A percentile compares a stretch with the other conserved stretches of the same genome.
Evolutionary conservation across 1,284 basidiomycete genomes (phyloP).

Genomic region (Fomitopsis palustris): DNA sequence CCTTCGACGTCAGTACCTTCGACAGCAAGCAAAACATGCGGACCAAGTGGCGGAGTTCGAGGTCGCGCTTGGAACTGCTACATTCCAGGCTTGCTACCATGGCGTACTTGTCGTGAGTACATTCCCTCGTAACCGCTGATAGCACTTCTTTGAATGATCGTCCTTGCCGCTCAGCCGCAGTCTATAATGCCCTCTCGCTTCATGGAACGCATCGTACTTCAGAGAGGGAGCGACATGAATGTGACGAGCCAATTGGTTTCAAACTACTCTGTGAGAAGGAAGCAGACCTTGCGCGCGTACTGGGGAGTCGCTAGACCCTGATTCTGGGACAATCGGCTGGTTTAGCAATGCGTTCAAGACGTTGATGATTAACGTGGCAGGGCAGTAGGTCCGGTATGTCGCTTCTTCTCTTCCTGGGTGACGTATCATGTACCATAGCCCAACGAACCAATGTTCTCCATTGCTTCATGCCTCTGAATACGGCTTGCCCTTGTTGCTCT

Average conservation of each 20-base stretch:
- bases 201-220: neutral
- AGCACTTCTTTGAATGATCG: neutral
- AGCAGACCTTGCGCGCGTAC: neutral
- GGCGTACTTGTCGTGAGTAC: neutral
- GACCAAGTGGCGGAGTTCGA: neutral
- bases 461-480: too few species aligned
- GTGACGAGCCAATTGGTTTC: neutral
- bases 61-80: neutral
- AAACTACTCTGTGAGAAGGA: neutral
- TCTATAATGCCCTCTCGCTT: neutral
- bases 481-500: too few species aligned
- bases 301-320: neutral
- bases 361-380: neutral
- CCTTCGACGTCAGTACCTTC: neutral
- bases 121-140: neutral
- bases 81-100: neutral
- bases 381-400: neutral
- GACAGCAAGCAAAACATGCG: neutral
- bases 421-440: too few species aligned
- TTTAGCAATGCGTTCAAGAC: neutral
- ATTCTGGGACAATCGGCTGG: neutral
- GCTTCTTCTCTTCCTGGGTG: too few species aligned
- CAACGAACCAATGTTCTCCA: neutral
- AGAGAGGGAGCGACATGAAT: neutral
- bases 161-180: neutral